Evolutionary conservation across 1,284 basidiomycete genomes (phyloP).

Genomic region (Lignosus rhinocerotis): DNA sequence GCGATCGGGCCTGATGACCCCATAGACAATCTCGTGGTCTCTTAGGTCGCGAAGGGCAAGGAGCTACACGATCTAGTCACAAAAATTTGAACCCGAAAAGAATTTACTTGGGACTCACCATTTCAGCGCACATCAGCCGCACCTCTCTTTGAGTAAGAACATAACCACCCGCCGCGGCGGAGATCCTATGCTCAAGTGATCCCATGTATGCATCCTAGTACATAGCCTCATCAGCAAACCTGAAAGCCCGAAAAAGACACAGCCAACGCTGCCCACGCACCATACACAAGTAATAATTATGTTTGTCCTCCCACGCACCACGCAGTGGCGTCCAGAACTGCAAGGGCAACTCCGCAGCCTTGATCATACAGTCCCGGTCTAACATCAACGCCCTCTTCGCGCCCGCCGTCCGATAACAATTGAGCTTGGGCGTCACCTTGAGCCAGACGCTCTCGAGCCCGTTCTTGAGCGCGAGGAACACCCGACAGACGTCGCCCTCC

Average conservation of each 20-base stretch:
- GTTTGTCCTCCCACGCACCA: slow-evolving; percentile 23
- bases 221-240: background rate
- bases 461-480: slow-evolving; percentile 14
- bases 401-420: slow-evolving; percentile 2
- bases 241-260: background rate
- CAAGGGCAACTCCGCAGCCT: background rate
- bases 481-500: slow-evolving; percentile 15
- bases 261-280: slow-evolving; percentile 10
- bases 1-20: slow-evolving; percentile 72
- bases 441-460: slow-evolving; percentile 19
- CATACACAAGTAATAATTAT: slow-evolving; percentile 27
- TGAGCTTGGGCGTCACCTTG: slow-evolving; percentile 28
- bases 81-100: background rate
- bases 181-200: slow-evolving; percentile 5
- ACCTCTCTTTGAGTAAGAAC: background rate
- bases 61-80: background rate
- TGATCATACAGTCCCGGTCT: slow-evolving; percentile 15
- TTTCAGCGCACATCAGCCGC: slow-evolving; percentile 12
- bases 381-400: background rate
- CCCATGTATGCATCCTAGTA: slow-evolving; percentile 7
- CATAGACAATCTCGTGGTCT: slow-evolving; percentile 59
- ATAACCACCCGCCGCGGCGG: background rate
- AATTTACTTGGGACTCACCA: slow-evolving; percentile 3
- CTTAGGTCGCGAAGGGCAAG: slow-evolving; percentile 37
- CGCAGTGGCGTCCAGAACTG: slow-evolving; percentile 12